These are phyloP conservation scores for Amanita fuliginea DNA, from an alignment of 768 basidiomycete genomes.

Conservation along the genomic window DNA sequence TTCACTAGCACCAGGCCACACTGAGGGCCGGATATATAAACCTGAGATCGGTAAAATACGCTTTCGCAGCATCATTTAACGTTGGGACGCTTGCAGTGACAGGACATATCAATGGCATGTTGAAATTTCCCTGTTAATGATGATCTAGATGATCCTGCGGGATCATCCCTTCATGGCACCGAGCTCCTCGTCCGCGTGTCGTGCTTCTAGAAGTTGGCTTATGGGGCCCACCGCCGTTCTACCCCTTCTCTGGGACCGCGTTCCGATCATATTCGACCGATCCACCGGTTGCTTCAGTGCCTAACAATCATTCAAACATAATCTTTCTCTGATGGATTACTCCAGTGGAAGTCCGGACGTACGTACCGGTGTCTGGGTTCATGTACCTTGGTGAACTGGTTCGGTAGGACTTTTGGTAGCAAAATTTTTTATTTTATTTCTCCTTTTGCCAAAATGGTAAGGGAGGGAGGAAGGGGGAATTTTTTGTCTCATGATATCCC, in stretches of 20 bases:
- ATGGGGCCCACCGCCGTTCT: not conserved
- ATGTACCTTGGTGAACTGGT: not conserved
- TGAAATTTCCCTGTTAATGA: not conserved
- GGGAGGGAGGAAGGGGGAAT: too few species aligned
- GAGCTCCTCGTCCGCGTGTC: not conserved
- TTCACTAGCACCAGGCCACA: not conserved
- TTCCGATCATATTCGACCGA: not conserved
- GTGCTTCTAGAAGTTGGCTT: not conserved
- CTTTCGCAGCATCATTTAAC: not conserved
- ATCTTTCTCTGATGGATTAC: not conserved
- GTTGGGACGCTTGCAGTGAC: not conserved
- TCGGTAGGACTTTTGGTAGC: not conserved
- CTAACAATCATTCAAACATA: not conserved
- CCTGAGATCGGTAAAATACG: not conserved
- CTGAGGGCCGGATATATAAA: not conserved
- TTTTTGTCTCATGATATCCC: constrained; percentile 1
- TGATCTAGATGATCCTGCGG: not conserved
- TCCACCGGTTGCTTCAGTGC: not conserved
- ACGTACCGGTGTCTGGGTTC: not conserved
- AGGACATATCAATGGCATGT: not conserved
- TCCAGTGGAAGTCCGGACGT: not conserved
- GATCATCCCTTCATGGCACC: not conserved
- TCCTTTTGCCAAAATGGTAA: not conserved
- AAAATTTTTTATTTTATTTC: not conserved
- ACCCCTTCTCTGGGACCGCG: not conserved